Evolutionary conservation across 2,329 filamentous ascomycete species (phyloP).

Genomic region (Phoma herbarum): DNA sequence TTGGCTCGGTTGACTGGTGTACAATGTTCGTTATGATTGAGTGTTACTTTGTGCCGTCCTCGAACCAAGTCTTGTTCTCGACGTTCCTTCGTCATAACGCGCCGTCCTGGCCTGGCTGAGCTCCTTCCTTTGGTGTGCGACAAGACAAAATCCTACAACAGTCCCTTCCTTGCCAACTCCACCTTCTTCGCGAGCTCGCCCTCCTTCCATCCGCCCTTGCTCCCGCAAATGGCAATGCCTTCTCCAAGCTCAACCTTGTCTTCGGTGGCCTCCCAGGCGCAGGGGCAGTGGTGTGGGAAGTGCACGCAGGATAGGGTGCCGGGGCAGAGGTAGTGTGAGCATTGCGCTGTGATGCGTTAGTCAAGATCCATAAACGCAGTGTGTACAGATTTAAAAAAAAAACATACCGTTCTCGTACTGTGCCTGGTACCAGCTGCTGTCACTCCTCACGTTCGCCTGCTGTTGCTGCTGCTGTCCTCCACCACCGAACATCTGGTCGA

Average conservation of each 20-base stretch:
- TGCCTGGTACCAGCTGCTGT: conserved; percentile 79
- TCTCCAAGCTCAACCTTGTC: conserved; percentile 75
- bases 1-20: not conserved
- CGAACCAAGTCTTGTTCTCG: not conserved
- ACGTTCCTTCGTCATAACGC: not conserved
- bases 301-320: conserved; percentile 94
- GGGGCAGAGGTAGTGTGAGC: conserved; percentile 93
- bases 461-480: conserved; percentile 66
- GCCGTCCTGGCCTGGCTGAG: not conserved
- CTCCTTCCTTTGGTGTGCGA: not conserved
- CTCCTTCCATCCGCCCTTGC: conserved; percentile 76
- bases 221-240: conserved; percentile 76
- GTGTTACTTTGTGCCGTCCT: not conserved
- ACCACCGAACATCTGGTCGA: conserved; percentile 93
- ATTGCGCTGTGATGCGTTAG: conserved; percentile 67
- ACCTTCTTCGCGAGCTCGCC: conserved; percentile 79
- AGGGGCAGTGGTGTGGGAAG: conserved; percentile 97
- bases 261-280: conserved; percentile 74
- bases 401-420: conserved; percentile 72
- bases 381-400: not conserved
- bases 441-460: conserved; percentile 82
- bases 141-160: conserved; percentile 61
- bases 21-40: too few relatives aligned
- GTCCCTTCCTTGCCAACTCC: conserved; percentile 79
- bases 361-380: not conserved